These are phyloP conservation scores for Solanum appendiculatum DNA, from an alignment of 257 asterid genomes.

Conservation along the genomic window DNA sequence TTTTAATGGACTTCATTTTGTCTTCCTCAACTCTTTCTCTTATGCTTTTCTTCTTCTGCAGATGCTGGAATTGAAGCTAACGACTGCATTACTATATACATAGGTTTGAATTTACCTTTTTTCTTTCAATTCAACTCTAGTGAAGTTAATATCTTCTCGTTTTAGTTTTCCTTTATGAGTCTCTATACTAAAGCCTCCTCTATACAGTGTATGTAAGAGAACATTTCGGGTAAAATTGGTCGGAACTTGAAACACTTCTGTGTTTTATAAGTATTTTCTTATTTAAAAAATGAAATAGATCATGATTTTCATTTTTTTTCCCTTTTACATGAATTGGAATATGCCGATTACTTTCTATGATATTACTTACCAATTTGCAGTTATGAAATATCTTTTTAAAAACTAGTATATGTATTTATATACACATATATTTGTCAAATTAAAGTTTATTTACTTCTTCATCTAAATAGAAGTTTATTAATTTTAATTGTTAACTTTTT, in stretches of 20 bases:
- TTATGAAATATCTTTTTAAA: neutral
- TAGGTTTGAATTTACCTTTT: constrained; percentile 29
- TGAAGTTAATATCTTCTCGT: neutral
- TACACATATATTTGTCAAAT: neutral
- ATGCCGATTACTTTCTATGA: neutral
- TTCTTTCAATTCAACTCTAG: neutral
- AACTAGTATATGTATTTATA: neutral
- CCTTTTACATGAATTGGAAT: neutral
- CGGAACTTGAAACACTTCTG: neutral
- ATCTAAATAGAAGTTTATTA: neutral
- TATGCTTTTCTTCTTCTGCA: constrained; percentile 15
- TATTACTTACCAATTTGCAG: neutral
- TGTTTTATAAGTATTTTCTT: neutral
- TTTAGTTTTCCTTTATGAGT: neutral
- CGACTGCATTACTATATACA: constrained; percentile 60
- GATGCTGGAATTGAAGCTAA: constrained; percentile 77
- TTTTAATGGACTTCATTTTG: neutral
- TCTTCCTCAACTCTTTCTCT: neutral
- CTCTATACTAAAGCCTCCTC: neutral
- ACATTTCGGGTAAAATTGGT: neutral
- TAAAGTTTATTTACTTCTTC: neutral
- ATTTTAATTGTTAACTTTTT: neutral
- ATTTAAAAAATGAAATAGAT: neutral
- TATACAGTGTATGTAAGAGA: neutral
- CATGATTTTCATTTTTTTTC: neutral